Conservation (phyloP, 805 yeast genomes). For the Metschnikowia anglica region DNA sequence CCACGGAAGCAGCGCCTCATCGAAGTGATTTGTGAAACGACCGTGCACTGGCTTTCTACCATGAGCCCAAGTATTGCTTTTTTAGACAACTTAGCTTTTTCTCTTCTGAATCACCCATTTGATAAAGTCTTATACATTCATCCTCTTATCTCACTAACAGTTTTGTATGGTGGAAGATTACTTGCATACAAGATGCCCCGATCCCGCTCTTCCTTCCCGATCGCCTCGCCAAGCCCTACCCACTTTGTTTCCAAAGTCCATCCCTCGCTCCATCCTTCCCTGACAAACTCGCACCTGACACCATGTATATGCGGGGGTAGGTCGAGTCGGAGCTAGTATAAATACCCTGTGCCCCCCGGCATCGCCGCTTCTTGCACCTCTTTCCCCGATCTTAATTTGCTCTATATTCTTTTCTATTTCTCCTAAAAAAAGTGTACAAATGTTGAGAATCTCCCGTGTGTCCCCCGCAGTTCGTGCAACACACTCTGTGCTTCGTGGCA, state of each 20-base stretch:
- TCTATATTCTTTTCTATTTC: background rate
- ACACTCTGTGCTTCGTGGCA: slow-evolving; percentile 4
- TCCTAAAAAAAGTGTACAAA: background rate
- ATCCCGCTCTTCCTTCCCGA: background rate
- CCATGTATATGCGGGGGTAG: slow-evolving; percentile 12
- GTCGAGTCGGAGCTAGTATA: slow-evolving; percentile 2
- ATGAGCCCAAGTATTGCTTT: too few species aligned
- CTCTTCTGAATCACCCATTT: too few species aligned
- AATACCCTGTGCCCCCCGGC: slow-evolving; percentile 1
- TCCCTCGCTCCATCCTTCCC: slow-evolving; percentile 12
- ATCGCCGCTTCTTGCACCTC: slow-evolving; percentile 1
- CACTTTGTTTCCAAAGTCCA: background rate
- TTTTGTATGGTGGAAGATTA: too few species aligned
- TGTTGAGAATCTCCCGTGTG: slow-evolving; percentile 16
- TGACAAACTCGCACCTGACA: slow-evolving; percentile 4
- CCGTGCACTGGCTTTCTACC: too few species aligned
- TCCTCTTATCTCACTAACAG: too few species aligned
- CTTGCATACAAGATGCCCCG: background rate
- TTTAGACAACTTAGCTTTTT: too few species aligned
- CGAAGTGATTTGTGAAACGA: too few species aligned
- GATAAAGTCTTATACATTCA: too few species aligned
- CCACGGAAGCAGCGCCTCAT: too few species aligned
- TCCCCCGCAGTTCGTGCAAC: slow-evolving; percentile 8
- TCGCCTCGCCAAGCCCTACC: slow-evolving; percentile 10
- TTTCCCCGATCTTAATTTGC: slow-evolving; percentile 1